Base-by-base conservation (phyloP, 805 yeast species). In the Suhomyces sp. region DNA sequence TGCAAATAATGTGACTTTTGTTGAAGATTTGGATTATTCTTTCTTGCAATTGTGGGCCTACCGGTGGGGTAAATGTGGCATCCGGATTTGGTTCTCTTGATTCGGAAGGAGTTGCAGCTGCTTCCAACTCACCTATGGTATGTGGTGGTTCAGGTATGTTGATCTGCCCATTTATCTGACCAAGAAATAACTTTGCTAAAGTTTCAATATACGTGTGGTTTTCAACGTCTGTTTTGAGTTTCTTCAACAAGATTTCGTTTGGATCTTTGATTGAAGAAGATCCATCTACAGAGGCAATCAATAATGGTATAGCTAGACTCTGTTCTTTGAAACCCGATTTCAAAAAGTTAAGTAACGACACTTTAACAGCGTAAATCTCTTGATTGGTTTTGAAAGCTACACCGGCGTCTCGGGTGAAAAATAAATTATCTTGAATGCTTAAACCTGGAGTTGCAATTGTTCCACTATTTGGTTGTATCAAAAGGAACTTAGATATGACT, bases 351-450 rank as follows among this genome's bases (percentile, higher is more conserved):
- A 55, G 57, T 13, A 74, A 57, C 5, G 62, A 54, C 2, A 47
- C 49, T 55, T 74, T 75, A 17, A 70, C 64, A 1, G 48, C 50
- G 10, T 53, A 57, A 42, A 89, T 66, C 17, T 79, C 82, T 0
- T 75, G 76, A 5, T 73, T 70, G 1, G 71, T 54, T 50, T 80
- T 80, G 61, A 81, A 84, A 0, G 80, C 66, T 0, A 84, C 80
- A 26, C 92, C 93, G 2, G 93, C 90, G 56, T 81, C 81, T 50
- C 76, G 78, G 0, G 90, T 86, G 59, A 90, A 82, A 59, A 86
- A 89, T 0, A 80, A 65, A 17, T 81, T 78, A 42, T 87, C 90
- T 0, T 64, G 63, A 0, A 74, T 65, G 12, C 85, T 73, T 49
- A 91, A 68, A 0, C 96, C 96, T 0, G 93, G 90, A 53, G 83